Conservation (phyloP, 2,329 filamentous ascomycete genomes). For the Plenodomus lindquistii region DNA sequence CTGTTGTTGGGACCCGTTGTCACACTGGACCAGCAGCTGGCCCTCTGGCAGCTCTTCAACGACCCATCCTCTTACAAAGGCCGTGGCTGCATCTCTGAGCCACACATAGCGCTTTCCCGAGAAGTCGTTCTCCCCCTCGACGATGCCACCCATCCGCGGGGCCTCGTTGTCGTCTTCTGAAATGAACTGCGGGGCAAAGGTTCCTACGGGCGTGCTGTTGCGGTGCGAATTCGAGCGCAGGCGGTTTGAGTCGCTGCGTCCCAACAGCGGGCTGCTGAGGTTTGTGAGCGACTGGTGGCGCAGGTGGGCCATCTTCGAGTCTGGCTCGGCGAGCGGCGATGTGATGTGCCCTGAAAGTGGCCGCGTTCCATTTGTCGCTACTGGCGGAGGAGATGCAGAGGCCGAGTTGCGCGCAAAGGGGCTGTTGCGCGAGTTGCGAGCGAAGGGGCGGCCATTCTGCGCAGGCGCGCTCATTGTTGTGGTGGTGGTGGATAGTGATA, state of each 20-base stretch:
- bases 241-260: constrained; percentile 42
- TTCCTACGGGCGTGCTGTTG: constrained; percentile 69
- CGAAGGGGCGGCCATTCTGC: constrained; percentile 66
- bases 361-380: constrained; percentile 57
- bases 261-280: constrained; percentile 46
- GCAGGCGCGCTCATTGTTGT: constrained; percentile 58
- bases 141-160: constrained; percentile 67
- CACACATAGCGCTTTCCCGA: constrained; percentile 98
- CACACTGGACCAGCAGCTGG: constrained; percentile 83
- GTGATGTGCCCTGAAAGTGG: constrained; percentile 78
- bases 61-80: constrained; percentile 92
- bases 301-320: constrained; percentile 57
- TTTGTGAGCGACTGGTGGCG: constrained; percentile 69
- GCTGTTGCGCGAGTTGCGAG: constrained; percentile 68
- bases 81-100: constrained; percentile 83
- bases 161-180: constrained; percentile 71
- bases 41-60: constrained; percentile 75
- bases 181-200: constrained; percentile 96
- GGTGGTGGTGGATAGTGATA: constrained; percentile 14
- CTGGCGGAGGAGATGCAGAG: constrained; percentile 57
- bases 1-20: constrained; percentile 93
- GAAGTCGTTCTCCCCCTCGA: constrained; percentile 96
- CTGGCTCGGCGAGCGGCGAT: constrained; percentile 56
- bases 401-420: constrained; percentile 70
- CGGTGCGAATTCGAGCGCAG: constrained; percentile 65